Conservation (phyloP, 1,139 yeast genomes). For the Zygosaccharomyces sapae region DNA sequence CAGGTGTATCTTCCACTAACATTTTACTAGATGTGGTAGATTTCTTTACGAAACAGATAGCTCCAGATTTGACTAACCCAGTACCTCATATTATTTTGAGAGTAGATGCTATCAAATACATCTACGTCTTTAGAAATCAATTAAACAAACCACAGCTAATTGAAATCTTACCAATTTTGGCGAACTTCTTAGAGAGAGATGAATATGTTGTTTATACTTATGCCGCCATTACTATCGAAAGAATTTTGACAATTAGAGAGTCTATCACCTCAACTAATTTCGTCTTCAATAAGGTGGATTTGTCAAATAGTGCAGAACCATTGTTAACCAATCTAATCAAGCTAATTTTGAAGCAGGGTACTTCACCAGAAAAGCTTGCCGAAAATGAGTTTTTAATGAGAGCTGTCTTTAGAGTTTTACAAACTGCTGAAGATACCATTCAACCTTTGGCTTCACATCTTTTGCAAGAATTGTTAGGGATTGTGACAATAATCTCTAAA, state of each 20-base stretch:
- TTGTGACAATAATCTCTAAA: slow-evolving; percentile 66
- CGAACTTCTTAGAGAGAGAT: slow-evolving; percentile 54
- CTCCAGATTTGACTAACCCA: slow-evolving; percentile 63
- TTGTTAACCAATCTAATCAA: slow-evolving; percentile 63
- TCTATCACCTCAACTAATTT: slow-evolving; percentile 45
- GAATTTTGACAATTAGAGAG: slow-evolving; percentile 72
- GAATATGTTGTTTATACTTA: slow-evolving; percentile 90
- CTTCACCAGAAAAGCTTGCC: slow-evolving; percentile 83
- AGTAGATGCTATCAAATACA: slow-evolving; percentile 90
- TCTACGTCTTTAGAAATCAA: slow-evolving; percentile 87
- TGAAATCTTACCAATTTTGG: slow-evolving; percentile 79
- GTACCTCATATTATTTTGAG: slow-evolving; percentile 68
- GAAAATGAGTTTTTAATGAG: slow-evolving; percentile 93
- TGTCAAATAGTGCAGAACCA: slow-evolving; percentile 51
- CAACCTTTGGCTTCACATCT: slow-evolving; percentile 43
- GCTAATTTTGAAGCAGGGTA: slow-evolving; percentile 55
- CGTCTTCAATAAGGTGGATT: slow-evolving; percentile 69
- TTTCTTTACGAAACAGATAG: slow-evolving; percentile 76
- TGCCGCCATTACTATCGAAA: slow-evolving; percentile 88
- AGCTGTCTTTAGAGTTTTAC: slow-evolving; percentile 77
- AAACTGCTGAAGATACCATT: slow-evolving; percentile 65
- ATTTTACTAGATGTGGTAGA: slow-evolving; percentile 78
- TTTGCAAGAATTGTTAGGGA: slow-evolving; percentile 61
- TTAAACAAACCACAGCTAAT: slow-evolving; percentile 77
- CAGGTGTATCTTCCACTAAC: slow-evolving; percentile 88